Evolutionary conservation across 2,329 filamentous ascomycete species (phyloP).

Genomic region (Aspergillus versicolor): DNA sequence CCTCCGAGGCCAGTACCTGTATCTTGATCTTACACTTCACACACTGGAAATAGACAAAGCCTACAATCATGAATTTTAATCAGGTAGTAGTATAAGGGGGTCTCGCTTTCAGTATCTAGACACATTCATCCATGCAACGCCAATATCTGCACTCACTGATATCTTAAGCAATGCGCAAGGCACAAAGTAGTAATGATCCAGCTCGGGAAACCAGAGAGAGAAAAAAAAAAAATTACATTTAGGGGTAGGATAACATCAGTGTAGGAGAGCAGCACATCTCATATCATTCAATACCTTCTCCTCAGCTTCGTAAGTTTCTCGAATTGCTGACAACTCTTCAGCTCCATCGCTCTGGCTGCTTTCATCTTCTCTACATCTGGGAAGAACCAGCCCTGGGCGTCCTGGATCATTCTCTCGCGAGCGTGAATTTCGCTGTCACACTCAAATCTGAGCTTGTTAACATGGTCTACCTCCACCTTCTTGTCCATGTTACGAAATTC

Average conservation of each 20-base stretch:
- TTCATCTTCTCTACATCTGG: slow-evolving; percentile 77
- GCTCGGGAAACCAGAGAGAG: slow-evolving; percentile 1
- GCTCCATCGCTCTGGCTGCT: slow-evolving; percentile 61
- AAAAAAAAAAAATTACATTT: slow-evolving; percentile 9
- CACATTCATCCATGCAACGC: slow-evolving; percentile 15
- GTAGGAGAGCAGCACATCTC: slow-evolving; percentile 5
- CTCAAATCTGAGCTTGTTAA: slow-evolving; percentile 64
- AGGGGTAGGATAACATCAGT: background rate
- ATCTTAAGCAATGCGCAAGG: slow-evolving; percentile 9
- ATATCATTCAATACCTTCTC: slow-evolving; percentile 29
- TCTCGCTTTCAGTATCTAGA: background rate
- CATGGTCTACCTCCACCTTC: slow-evolving; percentile 70
- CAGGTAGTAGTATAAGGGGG: slow-evolving; percentile 9
- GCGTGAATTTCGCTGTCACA: slow-evolving; percentile 73
- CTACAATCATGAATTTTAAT: background rate
- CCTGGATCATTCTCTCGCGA: slow-evolving; percentile 67
- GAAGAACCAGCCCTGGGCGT: slow-evolving; percentile 85
- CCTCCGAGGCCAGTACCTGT: background rate
- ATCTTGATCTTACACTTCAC: background rate
- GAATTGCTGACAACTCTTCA: slow-evolving; percentile 60
- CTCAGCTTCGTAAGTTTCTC: slow-evolving; percentile 49
- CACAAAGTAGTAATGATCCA: slow-evolving; percentile 8
- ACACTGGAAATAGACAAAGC: background rate
- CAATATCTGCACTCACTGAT: slow-evolving; percentile 14
- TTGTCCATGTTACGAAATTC: slow-evolving; percentile 75